Evolutionary conservation across 306 rosid species (phyloP).

Genomic region (Lupinus albus): DNA sequence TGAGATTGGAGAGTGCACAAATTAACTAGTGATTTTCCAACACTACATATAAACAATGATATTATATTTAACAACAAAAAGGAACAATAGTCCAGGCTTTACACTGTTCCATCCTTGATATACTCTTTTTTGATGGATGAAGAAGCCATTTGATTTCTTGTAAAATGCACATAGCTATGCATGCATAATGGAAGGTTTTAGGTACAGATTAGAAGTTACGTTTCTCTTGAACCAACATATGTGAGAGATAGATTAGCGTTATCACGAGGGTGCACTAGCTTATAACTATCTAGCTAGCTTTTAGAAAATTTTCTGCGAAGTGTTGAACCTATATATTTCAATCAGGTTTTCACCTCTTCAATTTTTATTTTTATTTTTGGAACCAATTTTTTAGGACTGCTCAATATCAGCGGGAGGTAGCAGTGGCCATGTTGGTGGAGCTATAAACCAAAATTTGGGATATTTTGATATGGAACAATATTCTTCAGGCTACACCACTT

Average conservation of each 20-base stretch:
- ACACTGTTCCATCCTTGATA: constrained; percentile 36
- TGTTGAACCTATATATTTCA: constrained; percentile 14
- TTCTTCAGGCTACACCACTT: constrained; percentile 51
- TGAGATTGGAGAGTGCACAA: constrained; percentile 38
- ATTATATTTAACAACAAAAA: constrained; percentile 37
- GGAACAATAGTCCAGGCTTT: constrained; percentile 15
- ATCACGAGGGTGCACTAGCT: constrained; percentile 1
- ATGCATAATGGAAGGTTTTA: constrained; percentile 5
- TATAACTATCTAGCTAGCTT: neutral
- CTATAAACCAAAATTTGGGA: constrained; percentile 54
- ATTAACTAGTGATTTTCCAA: constrained; percentile 7
- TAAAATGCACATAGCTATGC: neutral
- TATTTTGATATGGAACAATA: constrained; percentile 73
- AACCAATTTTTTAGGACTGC: constrained; percentile 52
- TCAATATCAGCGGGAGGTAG: constrained; percentile 66
- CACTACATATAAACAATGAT: neutral
- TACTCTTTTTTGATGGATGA: constrained; percentile 40
- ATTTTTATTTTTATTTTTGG: neutral
- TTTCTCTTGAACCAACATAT: constrained; percentile 15
- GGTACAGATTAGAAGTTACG: constrained; percentile 11
- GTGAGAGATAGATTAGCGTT: neutral
- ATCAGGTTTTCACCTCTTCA: constrained; percentile 7
- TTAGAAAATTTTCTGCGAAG: neutral
- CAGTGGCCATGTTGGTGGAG: constrained; percentile 49
- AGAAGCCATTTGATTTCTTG: constrained; percentile 15